Evolutionary conservation across 1,284 basidiomycete genomes (phyloP), one percentile per base, ranked within the genome.

Genomic region (Trichosporon asahii): DNA sequence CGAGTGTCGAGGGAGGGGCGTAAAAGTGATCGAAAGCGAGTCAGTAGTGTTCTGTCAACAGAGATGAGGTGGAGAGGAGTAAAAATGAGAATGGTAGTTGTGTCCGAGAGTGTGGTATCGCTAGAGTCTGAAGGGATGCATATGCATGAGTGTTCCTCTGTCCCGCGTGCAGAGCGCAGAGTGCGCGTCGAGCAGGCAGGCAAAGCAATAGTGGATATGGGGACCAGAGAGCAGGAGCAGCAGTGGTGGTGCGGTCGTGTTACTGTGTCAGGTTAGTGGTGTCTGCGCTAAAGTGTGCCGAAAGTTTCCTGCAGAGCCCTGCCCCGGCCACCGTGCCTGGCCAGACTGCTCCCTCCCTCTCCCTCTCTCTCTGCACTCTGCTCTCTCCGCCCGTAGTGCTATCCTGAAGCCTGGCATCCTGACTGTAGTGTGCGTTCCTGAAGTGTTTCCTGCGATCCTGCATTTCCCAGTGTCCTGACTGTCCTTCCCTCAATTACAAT

Each of bases 191-290:
- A n/a, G n/a, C n/a, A n/a, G n/a, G 37, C 15, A 14, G 8, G 37
- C 37, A 12, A n/a, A n/a, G 40, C 40, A 44, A 44, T 44, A 44
- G 40, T 44, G 40, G 40, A 44, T n/a, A 44, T 33, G 31, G 31
- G 31, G 9, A 37, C 9, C 35, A 37, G 35, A 3, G 11, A 14
- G 40, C 40, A 12, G 18, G 31, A 33, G 31, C 31, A 33, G 18
- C 18, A 44, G 18, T n/a, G 40, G 40, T 44, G 35, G 9, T 3
- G 21, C 12, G 49, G 49, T 25, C 21, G 23, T 53, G 49, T 53
- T 53, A 53, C 49, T 53, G 49, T 53, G 49, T 53, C 49, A 60
- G 55, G 55, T 60, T 31, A 29, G 55, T 60, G 55, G 55, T 15
- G 5, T 33, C 29, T 31, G 57, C 57, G 57, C 57, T 61, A 31